A percentile compares a stretch with the other conserved stretches of the same genome.
Evolutionary conservation across 768 basidiomycete genomes (phyloP).

Genomic region (Guyanaporus albipodus): DNA sequence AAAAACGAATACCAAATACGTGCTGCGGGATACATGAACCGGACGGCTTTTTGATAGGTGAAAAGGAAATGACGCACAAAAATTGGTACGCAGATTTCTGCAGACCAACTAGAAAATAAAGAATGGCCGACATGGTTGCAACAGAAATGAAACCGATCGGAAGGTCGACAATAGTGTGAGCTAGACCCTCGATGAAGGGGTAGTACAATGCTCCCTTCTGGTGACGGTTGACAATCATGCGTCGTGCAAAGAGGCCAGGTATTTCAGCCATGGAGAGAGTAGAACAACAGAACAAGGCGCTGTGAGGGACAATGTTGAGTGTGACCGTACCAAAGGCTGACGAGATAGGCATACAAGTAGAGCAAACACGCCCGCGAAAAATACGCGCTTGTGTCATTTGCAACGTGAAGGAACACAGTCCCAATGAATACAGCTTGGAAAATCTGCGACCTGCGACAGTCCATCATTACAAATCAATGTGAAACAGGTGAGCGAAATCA

Average conservation of each 20-base stretch:
- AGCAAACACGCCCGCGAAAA: conserved; percentile 73
- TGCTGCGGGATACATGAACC: conserved; percentile 36
- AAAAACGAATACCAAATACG: conserved; percentile 54
- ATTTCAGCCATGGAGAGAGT: conserved; percentile 58
- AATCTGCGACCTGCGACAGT: conserved; percentile 35
- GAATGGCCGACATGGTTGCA: conserved; percentile 34
- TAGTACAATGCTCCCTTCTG: conserved; percentile 46
- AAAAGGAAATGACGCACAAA: conserved; percentile 45
- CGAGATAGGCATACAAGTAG: conserved; percentile 63
- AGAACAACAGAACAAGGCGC: conserved; percentile 55
- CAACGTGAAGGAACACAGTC: conserved; percentile 43
- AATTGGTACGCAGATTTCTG: conserved; percentile 55
- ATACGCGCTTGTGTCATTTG: conserved; percentile 32
- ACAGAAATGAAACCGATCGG: conserved; percentile 39
- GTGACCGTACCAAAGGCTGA: accelerated
- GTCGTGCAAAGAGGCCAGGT: conserved; percentile 43
- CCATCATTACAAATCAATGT: no score
- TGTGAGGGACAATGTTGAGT: conserved; percentile 17
- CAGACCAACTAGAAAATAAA: conserved; percentile 62
- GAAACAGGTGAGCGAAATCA: background rate
- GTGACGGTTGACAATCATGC: conserved; percentile 44
- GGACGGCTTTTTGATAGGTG: conserved; percentile 8
- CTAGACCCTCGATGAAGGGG: conserved; percentile 45
- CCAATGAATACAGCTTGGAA: conserved; percentile 31
- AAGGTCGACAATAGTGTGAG: conserved; percentile 44